Base-by-base conservation (phyloP, 345 rosid genomes). In the Gossypium anomalum region DNA sequence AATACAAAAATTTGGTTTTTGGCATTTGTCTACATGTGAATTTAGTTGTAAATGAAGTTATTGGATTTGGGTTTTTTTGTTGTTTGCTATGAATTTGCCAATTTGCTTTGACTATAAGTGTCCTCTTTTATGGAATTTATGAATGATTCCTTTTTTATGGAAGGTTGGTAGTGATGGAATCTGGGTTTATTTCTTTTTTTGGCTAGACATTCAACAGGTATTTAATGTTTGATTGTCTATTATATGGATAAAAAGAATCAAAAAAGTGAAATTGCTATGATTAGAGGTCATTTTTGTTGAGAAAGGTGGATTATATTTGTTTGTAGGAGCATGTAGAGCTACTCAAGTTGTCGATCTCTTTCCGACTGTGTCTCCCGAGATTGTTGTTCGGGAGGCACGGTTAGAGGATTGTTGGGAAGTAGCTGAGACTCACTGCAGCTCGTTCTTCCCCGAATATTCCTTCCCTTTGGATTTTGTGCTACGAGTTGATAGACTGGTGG, bases 391-490 rank as follows among this genome's bases (percentile, higher is more conserved):
- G 75, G 99, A 95, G 86, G 99, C 98, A 23, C 87, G 98, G 75
- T 58, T 90, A 64, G 97, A 91, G 82, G 98, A 95, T 77, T 89
- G 93, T 49, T 95, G 99, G 97, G 97, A 95, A 84, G 97, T 95
- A 72, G 97, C 94, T 3, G 99, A 95, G 88, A 95, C 97, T 78
- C 97, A 93, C 72, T 93, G 98, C 83, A 89, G 93, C 77, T 87
- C 93, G 62, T 95, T 93, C 85, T 91, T 90, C 81, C 99, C 99
- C 0, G 86, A 82, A 19, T 93, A 89, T 73, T 85, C 98, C 1
- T 95, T 95, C 80, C 98, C 98, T 3, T 83, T 95, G 45, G 96
- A 90, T 72, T 83, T 95, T 70, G 85, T 89, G 79, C 81, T 93
- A 55, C 82, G 98, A 75, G 77, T 95, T 19, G 91, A 95, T 85